Base-by-base conservation (phyloP, 352 stramenopile species). In the Globisporangium sylvaticum region DNA sequence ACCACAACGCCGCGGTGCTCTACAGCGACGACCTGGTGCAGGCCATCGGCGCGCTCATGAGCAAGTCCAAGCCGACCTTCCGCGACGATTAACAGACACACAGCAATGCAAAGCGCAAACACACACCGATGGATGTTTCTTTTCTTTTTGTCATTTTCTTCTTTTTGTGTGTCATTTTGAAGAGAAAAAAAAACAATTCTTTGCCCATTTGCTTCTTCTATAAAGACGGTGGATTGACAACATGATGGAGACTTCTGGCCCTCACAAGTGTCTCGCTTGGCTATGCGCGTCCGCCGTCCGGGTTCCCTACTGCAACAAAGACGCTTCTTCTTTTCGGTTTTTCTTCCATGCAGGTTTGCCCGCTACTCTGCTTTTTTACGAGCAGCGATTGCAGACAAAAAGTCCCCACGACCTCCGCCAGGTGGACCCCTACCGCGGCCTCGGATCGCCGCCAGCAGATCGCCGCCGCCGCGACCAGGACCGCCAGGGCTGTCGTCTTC, bases 1-100 rank as follows among this genome's bases (percentile, higher is more conserved):
- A 92, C 68, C 90, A 92, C 73, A 96, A 97, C 62, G 83, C 87
- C 4, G 84, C 89, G 1, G 75, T 93, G 55, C 76, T 97, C 18
- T 86, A 94, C 73, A 96, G 87, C 44, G 84, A 94, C 44, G 90
- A 97, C 68, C 72, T 97, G 53, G 75, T 79, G 20, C 72, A 84
- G 66, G 89, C 89, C 31, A 90, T 96, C n/a, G 65, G 72, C 58
- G 81, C 81, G 0, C 61, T 89, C 62, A 86, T 92, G 84, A 86
- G 67, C 71, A 90, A 91, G 74, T 72, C 77, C 22, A 78, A 75
- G 64, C 75, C 84, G 6, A 83, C 62, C 29, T 92, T 90, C 65
- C 83, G 86, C n/a, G 64, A 89, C 54, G 84, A 92, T 60, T 92
- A 82, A 37, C 7, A 37, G 7, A 37, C 31, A 37, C 31, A 37